Conservation (phyloP, 2,329 filamentous ascomycete species). For the Monilinia aucupariae region DNA sequence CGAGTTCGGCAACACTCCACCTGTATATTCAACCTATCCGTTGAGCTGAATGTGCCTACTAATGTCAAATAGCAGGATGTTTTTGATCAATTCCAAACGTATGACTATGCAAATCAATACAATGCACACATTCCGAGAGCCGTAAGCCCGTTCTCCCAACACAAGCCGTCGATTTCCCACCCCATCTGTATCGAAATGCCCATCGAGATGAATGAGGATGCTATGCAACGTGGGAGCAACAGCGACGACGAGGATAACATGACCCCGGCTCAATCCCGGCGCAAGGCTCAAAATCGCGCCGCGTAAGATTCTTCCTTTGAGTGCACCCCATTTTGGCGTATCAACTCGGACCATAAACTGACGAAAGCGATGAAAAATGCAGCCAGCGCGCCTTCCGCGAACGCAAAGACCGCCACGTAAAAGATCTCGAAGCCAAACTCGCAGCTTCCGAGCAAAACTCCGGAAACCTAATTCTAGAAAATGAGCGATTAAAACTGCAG, state of each 20-base stretch:
- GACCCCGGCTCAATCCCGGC: conserved; percentile 51
- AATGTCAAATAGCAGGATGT: conserved; percentile 32
- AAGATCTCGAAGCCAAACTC: conserved; percentile 85
- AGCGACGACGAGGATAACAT: conserved; percentile 46
- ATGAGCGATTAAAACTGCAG: conserved; percentile 78
- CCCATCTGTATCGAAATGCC: conserved; percentile 29
- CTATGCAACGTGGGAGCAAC: conserved; percentile 35
- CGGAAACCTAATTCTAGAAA: conserved; percentile 69
- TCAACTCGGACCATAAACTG: background rate
- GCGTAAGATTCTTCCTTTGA: conserved; percentile 50
- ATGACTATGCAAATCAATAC: conserved; percentile 31
- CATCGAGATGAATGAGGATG: conserved; percentile 29
- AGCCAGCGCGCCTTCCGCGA: conserved; percentile 96
- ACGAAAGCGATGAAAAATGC: background rate
- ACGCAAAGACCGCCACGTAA: conserved; percentile 89
- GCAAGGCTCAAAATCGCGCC: conserved; percentile 68
- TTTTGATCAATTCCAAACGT: conserved; percentile 32
- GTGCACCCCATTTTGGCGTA: conserved; percentile 5
- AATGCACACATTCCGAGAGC: conserved; percentile 22
- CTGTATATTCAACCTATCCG: conserved; percentile 32
- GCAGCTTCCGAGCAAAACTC: conserved; percentile 69
- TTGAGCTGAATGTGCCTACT: background rate
- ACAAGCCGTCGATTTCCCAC: conserved; percentile 26
- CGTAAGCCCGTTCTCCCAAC: conserved; percentile 30
- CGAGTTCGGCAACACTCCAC: conserved; percentile 42